Evolutionary conservation across 352 stramenopile species (phyloP).

Genomic region (Globisporangium spiculum): DNA sequence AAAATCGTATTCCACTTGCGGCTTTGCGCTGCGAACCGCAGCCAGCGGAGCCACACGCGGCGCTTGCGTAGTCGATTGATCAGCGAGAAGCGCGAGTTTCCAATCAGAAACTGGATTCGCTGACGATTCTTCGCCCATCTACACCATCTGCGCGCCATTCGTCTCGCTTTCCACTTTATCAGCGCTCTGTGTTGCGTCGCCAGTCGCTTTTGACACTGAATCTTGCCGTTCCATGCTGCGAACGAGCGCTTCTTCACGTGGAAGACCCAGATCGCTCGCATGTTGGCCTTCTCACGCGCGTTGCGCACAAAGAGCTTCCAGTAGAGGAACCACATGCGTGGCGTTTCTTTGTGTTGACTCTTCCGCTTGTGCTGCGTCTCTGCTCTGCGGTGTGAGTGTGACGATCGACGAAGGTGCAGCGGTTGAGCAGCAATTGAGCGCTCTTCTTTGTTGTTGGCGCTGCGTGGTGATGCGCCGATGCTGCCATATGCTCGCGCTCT

Average conservation of each 20-base stretch:
- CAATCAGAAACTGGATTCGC: background rate
- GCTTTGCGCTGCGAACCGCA: conserved; percentile 10
- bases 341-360: background rate
- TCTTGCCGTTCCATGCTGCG: conserved; percentile 19
- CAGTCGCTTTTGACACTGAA: conserved; percentile 3
- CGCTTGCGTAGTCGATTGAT: conserved; percentile 24
- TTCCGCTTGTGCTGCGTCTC: background rate
- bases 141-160: background rate
- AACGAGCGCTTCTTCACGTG: conserved; percentile 26
- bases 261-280: conserved; percentile 9
- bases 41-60: conserved; percentile 32
- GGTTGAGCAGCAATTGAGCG: background rate
- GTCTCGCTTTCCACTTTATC: conserved; percentile 6
- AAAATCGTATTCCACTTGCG: background rate
- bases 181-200: conserved; percentile 12
- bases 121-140: background rate
- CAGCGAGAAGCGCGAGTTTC: conserved; percentile 8
- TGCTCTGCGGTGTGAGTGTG: background rate
- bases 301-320: conserved; percentile 28
- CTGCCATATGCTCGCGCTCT: background rate
- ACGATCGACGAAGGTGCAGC: background rate
- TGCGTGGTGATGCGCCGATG: background rate
- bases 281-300: conserved; percentile 16
- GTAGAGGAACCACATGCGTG: conserved; percentile 25
- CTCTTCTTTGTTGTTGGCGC: background rate